Evolutionary conservation across 148 eudicot species (phyloP), one percentile per base, ranked within the genome.

Genomic region (Linanthus parryae): DNA sequence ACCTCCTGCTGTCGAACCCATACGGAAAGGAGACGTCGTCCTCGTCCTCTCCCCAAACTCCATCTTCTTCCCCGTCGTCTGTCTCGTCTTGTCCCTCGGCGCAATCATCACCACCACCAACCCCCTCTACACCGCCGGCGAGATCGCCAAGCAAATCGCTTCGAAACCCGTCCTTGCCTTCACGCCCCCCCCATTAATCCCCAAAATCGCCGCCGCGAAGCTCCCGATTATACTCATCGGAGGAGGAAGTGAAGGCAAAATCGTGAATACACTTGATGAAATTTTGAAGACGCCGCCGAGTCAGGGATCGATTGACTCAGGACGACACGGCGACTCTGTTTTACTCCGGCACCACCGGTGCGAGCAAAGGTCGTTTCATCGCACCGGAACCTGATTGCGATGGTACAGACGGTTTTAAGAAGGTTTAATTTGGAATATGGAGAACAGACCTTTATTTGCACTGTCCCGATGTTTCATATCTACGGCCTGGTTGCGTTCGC

Each of bases 391-490:
- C 63, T 85, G 40, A 80, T 85, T 10, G 97, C 83, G 3, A 80
- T 78, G 85, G 90, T 82, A 2, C 79, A 82, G 54, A 73, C 73
- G 1, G 15, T 79, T 9, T 41, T 66, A 0, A 30, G 64, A 2
- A 59, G 84, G 34, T 82, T 85, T 48, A 54, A 21, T 3, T 3
- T 53, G 23, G 67, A 64, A 11, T 74, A 48, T n/a, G 64, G 27
- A 5, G 53, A 44, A 7, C 43, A 66, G 4, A 71, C 68, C 1
- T 82, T 73, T 66, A 69, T 89, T 7, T 82, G 90, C 56, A 89
- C 97, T 1, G 90, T 89, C 1, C 97, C 95, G 0, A 85, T 89
- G 97, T 89, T 84, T 34, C 97, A 89, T 39, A 82, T 89, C 55
- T 89, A 85, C 56, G 97, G 97, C 14, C 58, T 89, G 11, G 84